Evolutionary conservation across 805 yeast genomes (phyloP), one percentile per base, ranked within the genome.

Genomic region (Pichia deserticola): DNA sequence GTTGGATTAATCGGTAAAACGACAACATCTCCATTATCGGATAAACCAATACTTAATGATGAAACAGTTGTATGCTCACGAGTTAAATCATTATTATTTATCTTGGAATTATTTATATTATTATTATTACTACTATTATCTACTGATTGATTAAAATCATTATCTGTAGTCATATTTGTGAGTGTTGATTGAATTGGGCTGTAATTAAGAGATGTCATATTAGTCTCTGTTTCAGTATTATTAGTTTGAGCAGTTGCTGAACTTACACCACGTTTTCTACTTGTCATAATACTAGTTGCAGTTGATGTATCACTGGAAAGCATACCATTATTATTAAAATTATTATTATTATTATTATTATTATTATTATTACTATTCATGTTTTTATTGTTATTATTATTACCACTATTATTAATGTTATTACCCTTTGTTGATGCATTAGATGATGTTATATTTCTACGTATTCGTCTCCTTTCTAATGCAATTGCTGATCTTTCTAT

Each of bases 401-500:
- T 2, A 20, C 20, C 20, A 3, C 20, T 20, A 20, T 20, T 20
- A 20, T 20, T 20, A 20, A 2, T 20, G 20, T 20, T 20, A 20
- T 20, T 20, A 3, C 20, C 20, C 20, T 20, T 20, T 20, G 20
- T 20, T 20, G 20, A 20, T 20, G 20, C 20, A 20, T 20, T 20
- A 20, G 20, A 20, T 20, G 20, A 20, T 20, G 20, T 20, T 20
- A 20, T 20, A 20, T 20, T 20, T 20, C 20, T 47, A 32, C 46
- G 7, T 29, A 49, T 59, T 37, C 58, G 60, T 38, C 57, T 64
- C 51, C 68, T 63, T 44, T 67, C 70, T 55, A 54, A 60, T 10
- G 74, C 72, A 40, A 72, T 70, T 44, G 74, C 69, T 1, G 83
- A 74, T 60, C 87, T 73, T 12, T 83, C 74, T 30, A 74, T 68